Evolutionary conservation across 805 yeast genomes (phyloP).

Genomic region (Saccharomycopsis microspora): DNA sequence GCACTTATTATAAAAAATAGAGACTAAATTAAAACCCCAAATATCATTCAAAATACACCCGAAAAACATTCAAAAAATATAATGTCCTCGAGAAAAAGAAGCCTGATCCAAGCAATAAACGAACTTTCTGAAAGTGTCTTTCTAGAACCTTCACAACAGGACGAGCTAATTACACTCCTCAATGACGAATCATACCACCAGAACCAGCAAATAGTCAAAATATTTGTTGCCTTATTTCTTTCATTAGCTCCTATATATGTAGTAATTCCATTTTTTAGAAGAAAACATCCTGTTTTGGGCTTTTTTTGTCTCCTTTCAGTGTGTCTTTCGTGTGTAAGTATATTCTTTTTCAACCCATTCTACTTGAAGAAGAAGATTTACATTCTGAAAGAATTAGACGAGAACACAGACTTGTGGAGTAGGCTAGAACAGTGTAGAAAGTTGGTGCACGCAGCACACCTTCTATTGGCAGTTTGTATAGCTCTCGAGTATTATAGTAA

Average conservation of each 20-base stretch:
- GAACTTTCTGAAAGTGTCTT: conserved; percentile 4
- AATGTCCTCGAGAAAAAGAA: too few species aligned
- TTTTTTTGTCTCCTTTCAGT: conserved; percentile 1
- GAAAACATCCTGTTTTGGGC: conserved; percentile 2
- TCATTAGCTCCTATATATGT: conserved; percentile 9
- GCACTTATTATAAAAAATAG: too few species aligned
- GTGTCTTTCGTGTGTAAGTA: not conserved
- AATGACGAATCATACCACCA: conserved; percentile 1
- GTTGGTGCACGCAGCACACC: too few species aligned
- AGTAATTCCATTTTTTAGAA: conserved; percentile 6
- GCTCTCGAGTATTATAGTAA: too few species aligned
- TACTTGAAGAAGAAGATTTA: not conserved
- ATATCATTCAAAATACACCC: too few species aligned
- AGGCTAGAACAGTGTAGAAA: too few species aligned
- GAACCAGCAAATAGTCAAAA: not conserved
- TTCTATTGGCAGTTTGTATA: too few species aligned
- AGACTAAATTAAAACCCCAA: too few species aligned
- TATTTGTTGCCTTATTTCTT: conserved; percentile 5
- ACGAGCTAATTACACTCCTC: conserved; percentile 12
- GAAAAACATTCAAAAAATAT: too few species aligned
- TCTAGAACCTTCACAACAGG: conserved; percentile 15
- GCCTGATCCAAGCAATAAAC: not conserved
- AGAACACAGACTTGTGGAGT: too few species aligned
- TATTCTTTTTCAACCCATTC: conserved; percentile 7
- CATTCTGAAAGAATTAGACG: too few species aligned